Conservation (phyloP, 2,329 filamentous ascomycete species). For the Botrytis medusae region DNA sequence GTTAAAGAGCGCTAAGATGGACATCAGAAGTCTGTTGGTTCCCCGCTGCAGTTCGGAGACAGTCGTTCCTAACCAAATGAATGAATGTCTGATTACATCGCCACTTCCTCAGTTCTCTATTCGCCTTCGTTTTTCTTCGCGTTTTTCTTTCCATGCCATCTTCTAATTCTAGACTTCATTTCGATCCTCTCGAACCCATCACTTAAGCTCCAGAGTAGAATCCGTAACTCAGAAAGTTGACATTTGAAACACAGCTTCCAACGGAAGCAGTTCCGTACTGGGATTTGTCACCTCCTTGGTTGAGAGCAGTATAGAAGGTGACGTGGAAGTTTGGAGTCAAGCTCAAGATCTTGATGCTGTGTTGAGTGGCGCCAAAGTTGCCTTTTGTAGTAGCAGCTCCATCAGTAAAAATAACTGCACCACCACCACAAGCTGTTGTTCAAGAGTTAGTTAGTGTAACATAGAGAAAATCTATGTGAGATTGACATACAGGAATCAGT, state of each 20-base stretch:
- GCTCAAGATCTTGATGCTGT: constrained; percentile 9
- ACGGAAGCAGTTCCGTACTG: neutral
- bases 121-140: neutral
- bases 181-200: neutral
- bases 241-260: neutral
- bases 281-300: constrained; percentile 3
- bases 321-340: neutral
- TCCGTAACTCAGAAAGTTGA: neutral
- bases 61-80: neutral
- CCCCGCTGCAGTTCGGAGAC: constrained; percentile 5
- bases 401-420: neutral
- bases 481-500: constrained; percentile 6
- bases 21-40: neutral
- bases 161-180: neutral
- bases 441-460: neutral
- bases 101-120: neutral
- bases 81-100: neutral
- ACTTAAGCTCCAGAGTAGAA: neutral
- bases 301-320: neutral
- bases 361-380: constrained; percentile 9
- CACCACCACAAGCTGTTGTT: constrained; percentile 2
- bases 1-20: neutral
- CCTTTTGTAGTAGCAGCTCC: neutral
- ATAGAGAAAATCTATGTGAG: neutral
- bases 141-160: neutral